Base-by-base conservation (phyloP, 306 rosid genomes). In the Corylus americana region DNA sequence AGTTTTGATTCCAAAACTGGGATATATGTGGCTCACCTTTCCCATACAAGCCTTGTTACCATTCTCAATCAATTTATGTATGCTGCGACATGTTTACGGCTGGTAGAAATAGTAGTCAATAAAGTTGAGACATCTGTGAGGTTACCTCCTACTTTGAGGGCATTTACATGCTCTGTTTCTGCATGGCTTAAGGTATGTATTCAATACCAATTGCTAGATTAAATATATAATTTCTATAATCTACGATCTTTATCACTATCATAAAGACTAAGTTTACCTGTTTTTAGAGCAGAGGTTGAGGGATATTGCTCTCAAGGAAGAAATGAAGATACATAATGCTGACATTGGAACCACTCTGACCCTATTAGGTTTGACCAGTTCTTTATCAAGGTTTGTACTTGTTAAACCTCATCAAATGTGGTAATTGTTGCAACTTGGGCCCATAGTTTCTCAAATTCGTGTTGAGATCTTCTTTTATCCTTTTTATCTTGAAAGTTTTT, bases 21-120 rank as follows among this genome's bases (percentile, higher is more conserved):
- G 83, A 83, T 90, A 3, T 82, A 90, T 73, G 80, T 92, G 45
- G 70, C 82, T 4, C 98, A 95, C 78, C 89, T 92, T 58, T 92
- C 98, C 47, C 90, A 80, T 49, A 85, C 83, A 18, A 92, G 97
- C 80, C 95, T 95, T 59, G 81, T 84, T 13, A 85, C 89, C 57
- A 76, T 90, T 76, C 83, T 92, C 67, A 88, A 73, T 77, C 97
- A 92, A 61, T 90, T 92, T 50, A 83, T 85, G 87, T 82, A 87
- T 73, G 94, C 98, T 9, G 97, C 98, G 4, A 82, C 98, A 10
- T 90, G 98, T 79, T 93, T 95, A 75, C 94, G 90, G 72, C 81
- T 89, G 49, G 88, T 89, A 13, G 86, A 83, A 53, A 81, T 85
- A 55, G 66, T 79, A 1, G 63, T 95, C 27, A 77, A 71, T 18